Evolutionary conservation across 2,329 filamentous ascomycete genomes (phyloP).

Genomic region (Aschersonia sp.): DNA sequence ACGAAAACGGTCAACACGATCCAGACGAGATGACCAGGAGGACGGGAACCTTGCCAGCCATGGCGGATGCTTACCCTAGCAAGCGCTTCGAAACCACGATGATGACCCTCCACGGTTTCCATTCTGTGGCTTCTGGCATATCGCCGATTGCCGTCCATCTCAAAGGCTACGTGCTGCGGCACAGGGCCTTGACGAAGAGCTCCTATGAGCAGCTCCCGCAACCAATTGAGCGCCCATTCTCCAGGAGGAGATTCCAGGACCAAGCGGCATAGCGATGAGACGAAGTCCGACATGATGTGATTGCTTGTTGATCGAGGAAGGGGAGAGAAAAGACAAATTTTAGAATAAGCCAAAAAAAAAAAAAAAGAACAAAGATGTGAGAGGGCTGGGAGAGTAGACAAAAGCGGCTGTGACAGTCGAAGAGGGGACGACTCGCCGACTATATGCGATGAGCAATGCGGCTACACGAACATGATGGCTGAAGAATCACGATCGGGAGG

Average conservation of each 20-base stretch:
- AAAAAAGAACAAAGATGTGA: not conserved
- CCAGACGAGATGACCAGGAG: not conserved
- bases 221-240: constrained; percentile 69
- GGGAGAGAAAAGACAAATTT: constrained; percentile 1
- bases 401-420: not conserved
- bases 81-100: constrained; percentile 87
- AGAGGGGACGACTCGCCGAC: constrained; percentile 4
- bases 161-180: constrained; percentile 93
- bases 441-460: not conserved
- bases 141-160: constrained; percentile 95
- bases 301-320: not conserved
- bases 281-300: constrained; percentile 34
- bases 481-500: not conserved
- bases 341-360: not conserved
- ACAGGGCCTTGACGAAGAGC: constrained; percentile 82
- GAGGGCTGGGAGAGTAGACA: not conserved
- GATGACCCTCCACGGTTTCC: constrained; percentile 92
- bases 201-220: constrained; percentile 76
- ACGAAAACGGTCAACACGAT: not conserved
- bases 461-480: not conserved
- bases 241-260: constrained; percentile 77
- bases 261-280: constrained; percentile 46
- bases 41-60: not conserved
- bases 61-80: constrained; percentile 52
- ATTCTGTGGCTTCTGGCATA: constrained; percentile 85